A percentile compares a stretch with the other conserved stretches of the same genome.
phyloP scores from a whole-genome alignment of 1,284 basidiomycete genomes.

The Trichosporon coremiiforme region DNA sequence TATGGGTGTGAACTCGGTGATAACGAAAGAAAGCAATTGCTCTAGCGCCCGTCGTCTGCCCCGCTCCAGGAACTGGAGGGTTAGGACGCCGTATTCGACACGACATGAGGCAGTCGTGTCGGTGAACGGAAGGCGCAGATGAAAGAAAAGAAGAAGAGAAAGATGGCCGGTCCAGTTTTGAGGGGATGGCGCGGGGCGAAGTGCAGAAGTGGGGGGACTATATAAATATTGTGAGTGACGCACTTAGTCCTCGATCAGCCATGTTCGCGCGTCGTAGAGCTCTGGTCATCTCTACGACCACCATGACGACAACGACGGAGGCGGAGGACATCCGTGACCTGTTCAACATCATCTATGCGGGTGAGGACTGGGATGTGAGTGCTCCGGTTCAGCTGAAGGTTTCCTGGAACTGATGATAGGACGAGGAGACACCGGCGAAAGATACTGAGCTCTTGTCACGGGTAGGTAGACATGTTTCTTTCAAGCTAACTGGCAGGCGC shows the following conservation, averaged over 20 bases:
- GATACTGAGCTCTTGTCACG: slow-evolving; percentile 3
- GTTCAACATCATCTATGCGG: slow-evolving; percentile 15
- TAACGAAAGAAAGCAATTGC: slow-evolving; percentile 10
- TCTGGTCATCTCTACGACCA: neutral
- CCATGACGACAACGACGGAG: neutral
- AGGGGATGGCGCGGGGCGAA: neutral
- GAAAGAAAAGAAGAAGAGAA: neutral
- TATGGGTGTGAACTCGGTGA: no score
- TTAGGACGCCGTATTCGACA: neutral
- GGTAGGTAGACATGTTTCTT: neutral
- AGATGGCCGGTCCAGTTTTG: neutral
- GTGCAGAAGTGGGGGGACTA: neutral
- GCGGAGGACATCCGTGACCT: slow-evolving; percentile 6
- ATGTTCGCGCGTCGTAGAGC: neutral
- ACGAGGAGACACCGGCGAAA: neutral
- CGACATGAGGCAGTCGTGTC: neutral
- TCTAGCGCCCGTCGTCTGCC: slow-evolving; percentile 13
- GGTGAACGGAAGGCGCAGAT: slow-evolving; percentile 2
- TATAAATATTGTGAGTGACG: neutral
- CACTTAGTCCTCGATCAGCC: slow-evolving; percentile 10
- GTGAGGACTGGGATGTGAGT: slow-evolving; percentile 16
- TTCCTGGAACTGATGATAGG: neutral
- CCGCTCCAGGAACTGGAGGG: slow-evolving; percentile 9
- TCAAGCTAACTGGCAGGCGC: neutral
- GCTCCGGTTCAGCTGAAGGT: no score